phyloP scores from a whole-genome alignment of 176 grass and related monocot genomes.

The Lolium multiflorum region DNA sequence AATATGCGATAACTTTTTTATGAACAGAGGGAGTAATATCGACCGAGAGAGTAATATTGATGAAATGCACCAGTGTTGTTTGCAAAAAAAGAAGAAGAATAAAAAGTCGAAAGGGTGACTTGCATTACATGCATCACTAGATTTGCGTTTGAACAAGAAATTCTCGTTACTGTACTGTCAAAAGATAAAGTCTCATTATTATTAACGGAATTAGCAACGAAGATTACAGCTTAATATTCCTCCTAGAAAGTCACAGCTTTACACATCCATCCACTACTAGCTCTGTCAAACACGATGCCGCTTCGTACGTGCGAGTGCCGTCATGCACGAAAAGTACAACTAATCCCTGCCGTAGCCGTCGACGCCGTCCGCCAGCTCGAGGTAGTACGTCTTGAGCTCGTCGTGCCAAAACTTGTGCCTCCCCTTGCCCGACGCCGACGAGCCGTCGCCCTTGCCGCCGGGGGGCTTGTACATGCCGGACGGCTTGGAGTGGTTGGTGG shows the following conservation, averaged over 20 bases:
- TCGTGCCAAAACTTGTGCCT: constrained; percentile 15
- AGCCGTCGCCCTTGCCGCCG: background rate
- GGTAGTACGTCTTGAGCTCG: constrained; percentile 39
- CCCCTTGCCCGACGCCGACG: background rate
- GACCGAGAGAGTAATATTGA: no score
- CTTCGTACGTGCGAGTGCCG: no score
- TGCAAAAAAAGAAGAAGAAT: no score
- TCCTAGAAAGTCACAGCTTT: background rate
- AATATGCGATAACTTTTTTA: no score
- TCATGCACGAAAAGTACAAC: no score
- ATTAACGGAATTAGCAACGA: background rate
- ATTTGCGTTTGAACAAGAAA: background rate
- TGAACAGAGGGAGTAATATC: no score
- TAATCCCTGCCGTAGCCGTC: background rate
- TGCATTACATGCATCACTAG: no score
- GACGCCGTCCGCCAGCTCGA: background rate
- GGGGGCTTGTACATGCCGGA: background rate
- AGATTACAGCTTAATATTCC: background rate
- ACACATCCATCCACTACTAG: background rate
- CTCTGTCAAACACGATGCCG: background rate
- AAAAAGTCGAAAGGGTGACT: background rate
- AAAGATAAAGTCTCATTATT: background rate
- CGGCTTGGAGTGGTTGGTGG: constrained; percentile 57
- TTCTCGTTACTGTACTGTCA: background rate
- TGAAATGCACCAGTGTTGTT: no score